A percentile compares a stretch with the other conserved stretches of the same genome.
phyloP scores from a whole-genome alignment of 176 grass and related monocot genomes.

The Musa itinerans region DNA sequence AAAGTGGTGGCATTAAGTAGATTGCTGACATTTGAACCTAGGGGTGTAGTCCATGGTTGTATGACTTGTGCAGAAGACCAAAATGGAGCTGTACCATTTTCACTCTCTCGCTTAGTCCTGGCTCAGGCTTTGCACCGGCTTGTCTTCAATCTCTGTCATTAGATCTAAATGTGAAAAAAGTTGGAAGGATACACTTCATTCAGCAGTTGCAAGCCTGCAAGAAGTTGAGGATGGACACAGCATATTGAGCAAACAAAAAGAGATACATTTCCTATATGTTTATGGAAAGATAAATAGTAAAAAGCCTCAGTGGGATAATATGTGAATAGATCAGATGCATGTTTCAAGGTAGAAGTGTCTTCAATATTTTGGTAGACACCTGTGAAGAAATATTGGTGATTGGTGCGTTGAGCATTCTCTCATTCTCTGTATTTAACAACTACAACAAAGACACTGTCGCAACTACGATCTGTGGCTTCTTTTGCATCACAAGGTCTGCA shows the following conservation, averaged over 20 bases:
- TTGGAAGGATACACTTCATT: neutral
- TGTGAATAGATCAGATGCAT: slow-evolving; percentile 1
- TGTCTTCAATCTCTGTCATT: neutral
- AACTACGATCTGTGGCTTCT: too few relatives aligned
- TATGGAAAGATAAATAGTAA: neutral
- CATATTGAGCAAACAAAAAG: neutral
- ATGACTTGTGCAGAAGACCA: too few relatives aligned
- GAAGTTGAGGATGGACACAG: neutral
- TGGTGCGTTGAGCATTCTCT: neutral
- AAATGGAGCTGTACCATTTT: too few relatives aligned
- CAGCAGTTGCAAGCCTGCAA: neutral
- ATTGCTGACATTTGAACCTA: neutral
- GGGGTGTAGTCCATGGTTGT: too few relatives aligned
- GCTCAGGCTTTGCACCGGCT: neutral
- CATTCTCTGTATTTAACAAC: neutral
- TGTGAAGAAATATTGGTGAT: neutral
- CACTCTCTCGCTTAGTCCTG: too few relatives aligned
- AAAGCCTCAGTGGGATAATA: neutral
- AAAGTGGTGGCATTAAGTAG: neutral
- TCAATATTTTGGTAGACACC: neutral
- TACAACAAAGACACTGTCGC: too few relatives aligned
- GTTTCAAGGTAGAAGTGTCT: neutral
- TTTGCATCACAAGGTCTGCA: too few relatives aligned
- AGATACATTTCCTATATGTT: neutral
- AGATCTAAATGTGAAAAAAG: neutral